Evolutionary conservation across 164 flowering plant species (phyloP).

Genomic region (Berberis vulgaris): DNA sequence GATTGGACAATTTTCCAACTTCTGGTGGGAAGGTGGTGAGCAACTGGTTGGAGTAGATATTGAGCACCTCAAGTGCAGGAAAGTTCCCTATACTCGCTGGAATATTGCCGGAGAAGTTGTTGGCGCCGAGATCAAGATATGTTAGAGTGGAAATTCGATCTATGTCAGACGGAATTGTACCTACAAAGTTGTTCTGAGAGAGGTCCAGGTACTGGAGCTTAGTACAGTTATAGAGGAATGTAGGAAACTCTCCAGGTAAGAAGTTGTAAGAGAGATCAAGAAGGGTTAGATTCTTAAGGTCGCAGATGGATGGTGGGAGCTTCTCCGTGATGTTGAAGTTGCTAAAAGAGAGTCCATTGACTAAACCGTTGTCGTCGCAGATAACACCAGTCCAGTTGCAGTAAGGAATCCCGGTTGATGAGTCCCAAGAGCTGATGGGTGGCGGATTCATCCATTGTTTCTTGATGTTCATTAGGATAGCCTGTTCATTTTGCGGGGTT

Average conservation of each 20-base stretch:
- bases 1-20: conserved; percentile 49
- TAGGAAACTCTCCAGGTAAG: conserved; percentile 60
- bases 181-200: conserved; percentile 51
- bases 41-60: conserved; percentile 31
- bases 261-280: conserved; percentile 38
- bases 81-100: conserved; percentile 44
- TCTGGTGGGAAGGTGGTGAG: conserved; percentile 52
- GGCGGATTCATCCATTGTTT: conserved; percentile 2
- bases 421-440: conserved; percentile 11
- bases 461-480: not conserved
- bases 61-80: conserved; percentile 19
- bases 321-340: conserved; percentile 16
- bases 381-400: conserved; percentile 29
- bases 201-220: conserved; percentile 44
- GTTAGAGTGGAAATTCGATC: conserved; percentile 28
- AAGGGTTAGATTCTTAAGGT: conserved; percentile 34
- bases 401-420: conserved; percentile 16
- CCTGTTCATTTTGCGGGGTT: not conserved
- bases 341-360: conserved; percentile 28
- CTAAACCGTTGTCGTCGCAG: conserved; percentile 21
- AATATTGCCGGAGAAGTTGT: conserved; percentile 69
- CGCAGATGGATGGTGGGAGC: conserved; percentile 39
- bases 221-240: conserved; percentile 38
- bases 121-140: conserved; percentile 33
- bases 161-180: conserved; percentile 52